Base-by-base conservation (phyloP, 2,329 filamentous ascomycete species). In the Ceratocystis smalleyi region DNA sequence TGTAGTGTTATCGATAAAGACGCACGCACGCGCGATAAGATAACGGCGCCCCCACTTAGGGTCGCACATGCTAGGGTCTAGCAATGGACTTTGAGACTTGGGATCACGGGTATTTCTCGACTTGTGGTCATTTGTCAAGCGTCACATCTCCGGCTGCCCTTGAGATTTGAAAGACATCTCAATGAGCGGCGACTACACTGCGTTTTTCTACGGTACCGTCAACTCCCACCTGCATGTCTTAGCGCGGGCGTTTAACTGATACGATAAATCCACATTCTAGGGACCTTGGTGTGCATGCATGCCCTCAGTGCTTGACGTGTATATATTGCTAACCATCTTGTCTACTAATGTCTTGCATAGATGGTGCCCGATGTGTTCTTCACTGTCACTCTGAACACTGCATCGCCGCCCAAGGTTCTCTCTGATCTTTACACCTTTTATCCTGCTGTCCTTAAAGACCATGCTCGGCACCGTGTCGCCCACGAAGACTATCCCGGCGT, bases 351-450 rank as follows among this genome's bases (percentile, higher is more conserved):
- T 32, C 35, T 15, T 0, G 7, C 5, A 59, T 32, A 77, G 76
- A 96, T 96, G 91, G 88, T 86, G n/a, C 84, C 87, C 0, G 83
- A 87, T 71, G 85, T 97, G 70, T 89, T 97, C 69, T 87, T 88
- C 75, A 87, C 87, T 43, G 91, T 96, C 54, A 89, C 89, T 74
- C 89, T 91, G 75, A 83, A 84, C 68, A 75, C 75, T 7, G 73
- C 76, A 17, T 69, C 72, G 4, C 77, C 79, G 67, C 71, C 82
- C 71, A 43, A 80, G 73, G 70, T 78, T 73, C 73, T 81, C 45
- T 71, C 75, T 64, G 72, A 82, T 59, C 76, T 92, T 43, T 83
- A 83, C 67, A 81, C 74, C 0, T 83, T 90, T 72, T 79, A 79
- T 0, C 88, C 90, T 0, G 91, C 91, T 15, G 76, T 95, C n/a